Evolutionary conservation across 306 rosid genomes (phyloP).

Genomic region (Betula pendula): DNA sequence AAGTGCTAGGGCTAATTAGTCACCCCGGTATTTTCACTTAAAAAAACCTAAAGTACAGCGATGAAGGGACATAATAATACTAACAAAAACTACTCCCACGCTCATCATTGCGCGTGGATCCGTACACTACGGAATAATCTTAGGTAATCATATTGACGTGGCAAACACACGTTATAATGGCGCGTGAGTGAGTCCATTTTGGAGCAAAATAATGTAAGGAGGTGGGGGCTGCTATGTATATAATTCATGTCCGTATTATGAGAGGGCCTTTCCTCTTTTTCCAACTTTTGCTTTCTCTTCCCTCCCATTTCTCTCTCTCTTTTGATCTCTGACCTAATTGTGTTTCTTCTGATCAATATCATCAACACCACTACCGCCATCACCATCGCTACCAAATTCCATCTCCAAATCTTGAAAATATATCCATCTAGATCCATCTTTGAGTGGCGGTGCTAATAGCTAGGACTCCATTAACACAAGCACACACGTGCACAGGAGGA

Average conservation of each 20-base stretch:
- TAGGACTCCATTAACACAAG: constrained; percentile 24
- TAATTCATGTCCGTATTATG: constrained; percentile 79
- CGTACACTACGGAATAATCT: neutral
- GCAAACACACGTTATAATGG: constrained; percentile 11
- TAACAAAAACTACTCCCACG: constrained; percentile 43
- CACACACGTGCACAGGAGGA: constrained; percentile 8
- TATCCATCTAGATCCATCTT: constrained; percentile 35
- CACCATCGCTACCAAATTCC: neutral
- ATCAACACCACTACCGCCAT: constrained; percentile 30
- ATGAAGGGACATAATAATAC: constrained; percentile 48
- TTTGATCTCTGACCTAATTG: constrained; percentile 62
- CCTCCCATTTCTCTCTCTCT: constrained; percentile 37
- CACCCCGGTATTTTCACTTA: constrained; percentile 22
- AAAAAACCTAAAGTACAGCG: constrained; percentile 53
- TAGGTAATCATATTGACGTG: constrained; percentile 28
- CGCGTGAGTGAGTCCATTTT: constrained; percentile 17
- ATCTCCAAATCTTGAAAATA: constrained; percentile 29
- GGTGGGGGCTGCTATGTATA: constrained; percentile 76
- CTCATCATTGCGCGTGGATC: constrained; percentile 69
- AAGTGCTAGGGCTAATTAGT: constrained; percentile 9
- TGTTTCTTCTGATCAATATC: constrained; percentile 33
- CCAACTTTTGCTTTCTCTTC: constrained; percentile 52
- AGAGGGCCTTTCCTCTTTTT: constrained; percentile 45
- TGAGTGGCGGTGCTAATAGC: neutral
- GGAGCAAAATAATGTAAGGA: constrained; percentile 39